Conservation (phyloP, 2,329 filamentous ascomycete genomes). For the Dactylellina cionopaga region DNA sequence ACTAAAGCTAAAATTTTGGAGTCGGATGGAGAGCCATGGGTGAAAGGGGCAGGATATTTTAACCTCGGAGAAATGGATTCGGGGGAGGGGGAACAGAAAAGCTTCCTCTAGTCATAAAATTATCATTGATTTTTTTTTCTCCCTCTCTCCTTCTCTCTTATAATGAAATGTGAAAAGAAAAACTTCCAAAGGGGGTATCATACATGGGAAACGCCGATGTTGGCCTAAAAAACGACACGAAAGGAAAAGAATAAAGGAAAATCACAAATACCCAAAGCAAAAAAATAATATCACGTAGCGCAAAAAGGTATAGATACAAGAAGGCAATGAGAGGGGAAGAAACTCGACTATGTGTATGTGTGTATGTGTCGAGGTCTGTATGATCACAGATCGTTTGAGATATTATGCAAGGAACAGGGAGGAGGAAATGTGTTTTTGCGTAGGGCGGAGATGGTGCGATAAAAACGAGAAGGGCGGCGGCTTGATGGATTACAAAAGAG, state of each 20-base stretch:
- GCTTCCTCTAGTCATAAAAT: conserved; percentile 6
- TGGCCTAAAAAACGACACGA: conserved; percentile 58
- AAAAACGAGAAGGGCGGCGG: too few species aligned
- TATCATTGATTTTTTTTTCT: conserved; percentile 9
- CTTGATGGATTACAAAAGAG: too few species aligned
- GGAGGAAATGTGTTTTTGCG: neutral
- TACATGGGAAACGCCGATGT: conserved; percentile 46
- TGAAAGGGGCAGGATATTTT: too few species aligned
- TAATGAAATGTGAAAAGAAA: too few species aligned
- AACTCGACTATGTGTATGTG: conserved; percentile 43
- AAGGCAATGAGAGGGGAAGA: conserved; percentile 30
- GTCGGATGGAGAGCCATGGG: too few species aligned
- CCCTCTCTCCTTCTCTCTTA: conserved; percentile 18
- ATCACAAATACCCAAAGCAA: neutral
- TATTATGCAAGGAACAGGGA: neutral
- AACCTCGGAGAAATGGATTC: too few species aligned
- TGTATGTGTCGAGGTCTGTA: conserved; percentile 43
- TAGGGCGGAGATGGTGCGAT: neutral
- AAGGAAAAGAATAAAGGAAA: conserved; percentile 53
- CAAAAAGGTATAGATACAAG: conserved; percentile 44
- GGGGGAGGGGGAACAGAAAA: too few species aligned
- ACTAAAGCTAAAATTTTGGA: neutral
- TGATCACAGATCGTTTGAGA: conserved; percentile 29
- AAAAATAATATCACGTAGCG: conserved; percentile 23
- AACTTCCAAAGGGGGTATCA: conserved; percentile 50